Percentiles rank a stretch among this genome's conserved stretches.
phyloP scores from a whole-genome alignment of 2,329 filamentous ascomycete species.

The Pyrenochaeta sp. region DNA sequence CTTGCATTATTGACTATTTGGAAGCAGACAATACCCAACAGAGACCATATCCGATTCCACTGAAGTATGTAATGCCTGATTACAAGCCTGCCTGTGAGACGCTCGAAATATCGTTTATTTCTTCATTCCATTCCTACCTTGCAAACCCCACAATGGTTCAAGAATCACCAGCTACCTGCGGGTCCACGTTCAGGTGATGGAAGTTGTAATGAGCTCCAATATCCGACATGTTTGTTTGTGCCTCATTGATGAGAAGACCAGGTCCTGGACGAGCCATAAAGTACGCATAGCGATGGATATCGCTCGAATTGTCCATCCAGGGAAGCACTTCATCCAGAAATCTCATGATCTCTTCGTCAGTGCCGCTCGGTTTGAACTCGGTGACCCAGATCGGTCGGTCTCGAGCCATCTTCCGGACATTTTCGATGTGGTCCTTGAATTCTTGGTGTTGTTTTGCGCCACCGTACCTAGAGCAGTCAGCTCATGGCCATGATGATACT shows the following conservation, averaged over 20 bases:
- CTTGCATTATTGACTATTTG: no score
- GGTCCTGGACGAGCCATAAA: constrained; percentile 23
- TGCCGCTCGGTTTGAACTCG: constrained; percentile 35
- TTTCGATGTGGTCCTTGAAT: constrained; percentile 46
- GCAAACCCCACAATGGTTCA: no score
- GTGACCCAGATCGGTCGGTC: constrained; percentile 54
- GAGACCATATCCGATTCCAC: no score
- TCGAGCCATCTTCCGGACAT: constrained; percentile 55
- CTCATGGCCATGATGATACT: background rate
- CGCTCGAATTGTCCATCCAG: constrained; percentile 38
- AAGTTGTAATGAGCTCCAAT: constrained; percentile 24
- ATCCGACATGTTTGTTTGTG: constrained; percentile 19
- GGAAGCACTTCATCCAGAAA: constrained; percentile 41
- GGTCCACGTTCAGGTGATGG: background rate
- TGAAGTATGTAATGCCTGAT: no score
- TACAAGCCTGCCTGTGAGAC: no score
- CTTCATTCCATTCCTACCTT: no score
- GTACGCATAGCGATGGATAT: constrained; percentile 43
- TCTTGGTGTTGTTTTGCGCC: constrained; percentile 25
- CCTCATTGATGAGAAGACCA: constrained; percentile 23
- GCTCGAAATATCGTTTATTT: no score
- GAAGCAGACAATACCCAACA: no score
- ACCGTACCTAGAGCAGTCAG: constrained; percentile 30
- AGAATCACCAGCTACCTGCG: no score
- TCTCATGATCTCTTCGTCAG: constrained; percentile 18